These are phyloP conservation scores for Aspergillus aculeatus DNA, from an alignment of 2,329 filamentous ascomycete genomes.

Conservation along the genomic window DNA sequence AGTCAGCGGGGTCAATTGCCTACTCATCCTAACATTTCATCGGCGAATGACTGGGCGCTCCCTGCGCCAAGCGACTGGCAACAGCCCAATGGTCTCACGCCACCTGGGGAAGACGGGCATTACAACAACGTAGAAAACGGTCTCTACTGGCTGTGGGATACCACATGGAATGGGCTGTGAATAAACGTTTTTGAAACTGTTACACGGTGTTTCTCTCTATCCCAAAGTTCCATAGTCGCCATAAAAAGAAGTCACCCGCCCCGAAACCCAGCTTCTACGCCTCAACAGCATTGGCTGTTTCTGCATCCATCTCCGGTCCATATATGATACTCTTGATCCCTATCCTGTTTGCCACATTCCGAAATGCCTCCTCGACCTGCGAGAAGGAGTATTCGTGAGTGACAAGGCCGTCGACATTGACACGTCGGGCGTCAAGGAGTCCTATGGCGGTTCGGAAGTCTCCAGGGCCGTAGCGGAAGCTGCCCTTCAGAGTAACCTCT, in stretches of 20 bases:
- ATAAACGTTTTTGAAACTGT: background rate
- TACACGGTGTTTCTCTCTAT: background rate
- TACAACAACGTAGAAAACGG: slow-evolving; percentile 22
- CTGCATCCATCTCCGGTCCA: slow-evolving; percentile 26
- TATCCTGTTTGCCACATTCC: slow-evolving; percentile 75
- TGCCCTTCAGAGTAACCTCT: slow-evolving; percentile 78
- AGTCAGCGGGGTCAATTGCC: background rate
- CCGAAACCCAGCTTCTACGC: background rate
- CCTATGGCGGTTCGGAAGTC: slow-evolving; percentile 80
- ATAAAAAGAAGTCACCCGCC: background rate
- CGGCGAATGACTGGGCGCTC: slow-evolving; percentile 4
- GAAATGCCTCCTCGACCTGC: slow-evolving; percentile 78
- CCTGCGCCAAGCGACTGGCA: slow-evolving; percentile 14
- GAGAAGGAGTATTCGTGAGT: slow-evolving; percentile 71
- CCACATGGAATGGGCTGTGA: slow-evolving; percentile 22
- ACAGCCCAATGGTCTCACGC: background rate
- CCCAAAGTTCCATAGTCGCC: background rate
- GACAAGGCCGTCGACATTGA: slow-evolving; percentile 73
- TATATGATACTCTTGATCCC: slow-evolving; percentile 44
- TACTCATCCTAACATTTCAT: background rate
- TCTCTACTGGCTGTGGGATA: slow-evolving; percentile 33
- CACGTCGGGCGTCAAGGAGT: slow-evolving; percentile 60
- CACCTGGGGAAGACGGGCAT: background rate
- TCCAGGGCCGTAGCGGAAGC: slow-evolving; percentile 80
- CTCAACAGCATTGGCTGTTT: slow-evolving; percentile 13